Base-by-base conservation (phyloP, 2,329 filamentous ascomycete species). In the Botrytis paeoniae region DNA sequence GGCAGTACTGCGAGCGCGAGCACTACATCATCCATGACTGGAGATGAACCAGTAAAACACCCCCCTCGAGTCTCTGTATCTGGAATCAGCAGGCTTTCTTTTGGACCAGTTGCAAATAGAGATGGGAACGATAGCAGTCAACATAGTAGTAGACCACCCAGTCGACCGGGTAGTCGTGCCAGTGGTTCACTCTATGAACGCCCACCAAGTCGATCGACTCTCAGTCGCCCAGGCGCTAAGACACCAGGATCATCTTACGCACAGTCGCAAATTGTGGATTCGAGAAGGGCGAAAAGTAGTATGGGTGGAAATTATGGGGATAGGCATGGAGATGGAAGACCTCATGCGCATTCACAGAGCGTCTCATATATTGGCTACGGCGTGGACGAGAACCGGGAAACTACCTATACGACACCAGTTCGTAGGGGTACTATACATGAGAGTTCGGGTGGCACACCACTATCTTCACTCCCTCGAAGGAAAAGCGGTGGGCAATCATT, bases 11-110 rank as follows among this genome's bases (percentile, higher is more conserved):
- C 75, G 16, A 80, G 79, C 51, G 76, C 64, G 10, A 71, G 70
- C 39, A 71, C 70, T 12, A 66, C 70, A 66, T 76, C 79, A 22
- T 79, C 79, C 25, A 70, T 75, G 63, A 76, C 74, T n/a, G 73
- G 71, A 37, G 75, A 77, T 48, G 79, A 81, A 29, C 81, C 82
- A 7, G 75, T 78, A 69, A 87, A 84, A 79, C 88, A 91, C 78
- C 83, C 88, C 43, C 84, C 88, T 29, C 84, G 89, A 74, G 85
- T 91, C 75, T 91, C 89, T 75, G 87, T 87, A 45, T 90, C 89
- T 14, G 87, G 89, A 48, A 86, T 91, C 61, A 88, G 87, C 76
- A 85, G 90, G 22, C 82, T 92, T 10, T 91, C 89, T 1, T 91
- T 91, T 79, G 89, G 89, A 1, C 87, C 88, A 2, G 82, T 90